Evolutionary conservation across 2,329 filamentous ascomycete species (phyloP).

Genomic region (Sporothrix inflata): DNA sequence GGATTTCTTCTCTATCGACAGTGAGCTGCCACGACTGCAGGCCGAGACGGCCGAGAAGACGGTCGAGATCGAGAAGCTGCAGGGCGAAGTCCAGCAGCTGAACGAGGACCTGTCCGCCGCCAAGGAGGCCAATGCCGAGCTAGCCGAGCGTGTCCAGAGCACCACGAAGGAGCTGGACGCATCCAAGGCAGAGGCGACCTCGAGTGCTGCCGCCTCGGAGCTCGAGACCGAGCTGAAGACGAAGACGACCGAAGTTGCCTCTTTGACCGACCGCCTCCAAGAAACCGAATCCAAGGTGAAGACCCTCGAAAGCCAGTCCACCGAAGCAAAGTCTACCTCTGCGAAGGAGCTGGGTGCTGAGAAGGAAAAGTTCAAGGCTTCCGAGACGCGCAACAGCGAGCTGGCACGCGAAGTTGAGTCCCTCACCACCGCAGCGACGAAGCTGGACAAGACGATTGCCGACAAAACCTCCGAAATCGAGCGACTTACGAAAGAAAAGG

Average conservation of each 20-base stretch:
- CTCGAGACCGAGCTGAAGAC: constrained; percentile 48
- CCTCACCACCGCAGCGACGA: constrained; percentile 44
- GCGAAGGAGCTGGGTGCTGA: constrained; percentile 41
- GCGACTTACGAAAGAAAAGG: constrained; percentile 44
- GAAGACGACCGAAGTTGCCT: constrained; percentile 52
- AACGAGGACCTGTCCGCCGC: constrained; percentile 68
- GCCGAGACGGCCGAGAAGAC: constrained; percentile 69
- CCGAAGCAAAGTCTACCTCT: constrained; percentile 40
- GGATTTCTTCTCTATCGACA: constrained; percentile 91
- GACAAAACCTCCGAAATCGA: constrained; percentile 50
- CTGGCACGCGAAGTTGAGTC: constrained; percentile 47
- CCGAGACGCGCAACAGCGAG: constrained; percentile 43
- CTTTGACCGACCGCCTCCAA: constrained; percentile 54
- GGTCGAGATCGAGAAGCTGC: constrained; percentile 71
- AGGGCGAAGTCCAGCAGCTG: constrained; percentile 67
- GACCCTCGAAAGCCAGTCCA: constrained; percentile 46
- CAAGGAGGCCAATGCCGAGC: constrained; percentile 69
- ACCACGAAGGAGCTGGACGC: constrained; percentile 64
- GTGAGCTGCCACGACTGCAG: constrained; percentile 81
- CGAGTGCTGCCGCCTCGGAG: constrained; percentile 36
- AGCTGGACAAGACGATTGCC: constrained; percentile 50
- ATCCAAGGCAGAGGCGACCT: background rate
- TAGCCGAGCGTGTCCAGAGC: constrained; percentile 69
- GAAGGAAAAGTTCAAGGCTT: constrained; percentile 41
- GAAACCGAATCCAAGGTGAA: constrained; percentile 50